Conservation (phyloP, 2,329 filamentous ascomycete species). For the Penicillium sp. region DNA sequence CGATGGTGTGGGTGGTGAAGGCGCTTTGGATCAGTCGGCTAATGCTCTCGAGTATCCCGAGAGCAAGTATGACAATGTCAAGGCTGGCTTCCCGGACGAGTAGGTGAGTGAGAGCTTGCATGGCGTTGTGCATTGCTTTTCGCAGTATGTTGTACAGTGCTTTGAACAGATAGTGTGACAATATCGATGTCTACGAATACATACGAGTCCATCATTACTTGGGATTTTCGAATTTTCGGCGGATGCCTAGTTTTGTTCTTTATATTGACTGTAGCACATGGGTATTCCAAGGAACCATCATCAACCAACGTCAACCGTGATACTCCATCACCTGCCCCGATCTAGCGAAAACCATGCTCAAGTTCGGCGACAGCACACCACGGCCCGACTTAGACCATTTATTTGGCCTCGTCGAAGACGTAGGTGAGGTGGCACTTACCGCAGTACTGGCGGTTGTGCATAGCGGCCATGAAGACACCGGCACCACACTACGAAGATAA, state of each 20-base stretch:
- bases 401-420: constrained; percentile 60
- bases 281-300: constrained; percentile 7
- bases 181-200: constrained; percentile 2
- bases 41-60: constrained; percentile 35
- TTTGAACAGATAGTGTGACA: neutral
- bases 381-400: constrained; percentile 25
- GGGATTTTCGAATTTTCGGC: constrained; percentile 6
- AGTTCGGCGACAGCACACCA: constrained; percentile 12
- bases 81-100: constrained; percentile 21
- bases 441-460: constrained; percentile 99
- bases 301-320: constrained; percentile 18
- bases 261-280: constrained; percentile 15
- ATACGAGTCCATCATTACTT: constrained; percentile 4
- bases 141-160: neutral
- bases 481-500: constrained; percentile 68
- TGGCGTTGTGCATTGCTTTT: neutral
- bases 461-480: constrained; percentile 99
- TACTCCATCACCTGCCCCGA: constrained; percentile 9
- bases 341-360: constrained; percentile 8
- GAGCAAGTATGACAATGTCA: constrained; percentile 36
- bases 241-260: constrained; percentile 8
- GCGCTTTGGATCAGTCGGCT: constrained; percentile 27
- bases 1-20: constrained; percentile 28
- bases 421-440: constrained; percentile 63
- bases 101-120: neutral